Evolutionary conservation across 345 rosid genomes (phyloP), one percentile per base, ranked within the genome.

Genomic region (Fremontodendron californicum): DNA sequence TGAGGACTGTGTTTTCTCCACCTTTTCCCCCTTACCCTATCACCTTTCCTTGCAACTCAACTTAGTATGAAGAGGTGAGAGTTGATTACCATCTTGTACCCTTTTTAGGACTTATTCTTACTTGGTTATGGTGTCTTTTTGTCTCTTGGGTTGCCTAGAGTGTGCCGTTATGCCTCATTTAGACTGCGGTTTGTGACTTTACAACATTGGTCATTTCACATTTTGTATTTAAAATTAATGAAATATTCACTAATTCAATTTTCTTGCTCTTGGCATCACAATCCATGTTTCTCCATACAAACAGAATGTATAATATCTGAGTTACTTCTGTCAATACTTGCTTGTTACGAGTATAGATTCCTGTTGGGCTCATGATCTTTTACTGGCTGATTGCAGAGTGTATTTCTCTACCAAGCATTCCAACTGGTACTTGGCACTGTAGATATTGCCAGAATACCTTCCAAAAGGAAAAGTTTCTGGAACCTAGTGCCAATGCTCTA

Each of bases 341-440:
- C 15, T 68, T 76, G 46, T 78, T 40, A 43, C 52, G 42, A 43
- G 15, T 23, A 2, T 52, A 16, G 29, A n/a, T 64, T 80, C 71
- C 5, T 45, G n/a, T 43, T 72, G 76, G 15, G 3, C 43, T 63
- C 45, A 63, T 35, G 13, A 9, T 33, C 43, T 35, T 18, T 63
- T 65, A 9, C 49, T 46, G 52, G 35, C 31, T 42, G 49, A 75
- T 68, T 78, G 77, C 85, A 91, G 96, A 82, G 4, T 91, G 96
- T 78, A 71, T 86, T 67, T 77, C 85, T 77, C 83, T 95, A 55
- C 78, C 86, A 65, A 75, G 71, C 21, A 83, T 88, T 75, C 93
- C 98, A 0, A 81, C 40, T 31, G 98, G 94, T 67, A 85, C 84
- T 76, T 93, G 99, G 99, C 87, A 88, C 81, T 95, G 97, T 86